Base-by-base conservation (phyloP, 441 rosid species). In the Daphne laureola region DNA sequence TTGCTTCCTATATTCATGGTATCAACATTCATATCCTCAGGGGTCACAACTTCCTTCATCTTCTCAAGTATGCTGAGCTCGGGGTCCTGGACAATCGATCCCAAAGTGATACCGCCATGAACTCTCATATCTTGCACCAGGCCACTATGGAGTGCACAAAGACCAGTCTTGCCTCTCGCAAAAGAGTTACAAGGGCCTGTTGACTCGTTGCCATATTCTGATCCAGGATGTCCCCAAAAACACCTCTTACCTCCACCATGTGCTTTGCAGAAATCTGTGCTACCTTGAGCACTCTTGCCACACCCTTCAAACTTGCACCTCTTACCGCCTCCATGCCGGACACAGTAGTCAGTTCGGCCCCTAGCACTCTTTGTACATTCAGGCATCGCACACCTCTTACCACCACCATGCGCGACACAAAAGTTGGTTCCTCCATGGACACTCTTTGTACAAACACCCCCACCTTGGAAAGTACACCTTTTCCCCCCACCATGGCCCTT, bases 401-500 rank as follows among this genome's bases (percentile, higher is more conserved):
- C 98, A 49, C 98, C 97, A 1, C 98, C 98, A 44, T 92, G 98
- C 0, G 97, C 97, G 4, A 92, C 98, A 41, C 98, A 92, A 77
- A 89, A 92, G 64, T 89, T 87, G 4, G 98, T 93, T 52, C 98
- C 98, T 27, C 98, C 98, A 46, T 93, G 98, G 49, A 93, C 98
- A 69, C 98, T 89, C 87, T 93, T 93, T 4, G 95, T 57, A 56
- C 98, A 93, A 31, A 77, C 69, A 23, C 87, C 96, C 27, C 76
- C 90, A 16, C 84, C 96, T 58, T 82, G 81, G 65, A 84, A 93
- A 55, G 89, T 79, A 42, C 98, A 93, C 67, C 98, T 70, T 69
- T 89, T 93, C 0, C 98, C 98, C 43, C 98, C 98, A 41, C 98
- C 98, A 59, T 93, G 98, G 49, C 96, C 98, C 72, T 93, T 93